Evolutionary conservation across 2,329 filamentous ascomycete genomes (phyloP), one percentile per base, ranked within the genome.

Genomic region (Gnomoniopsis sp.): DNA sequence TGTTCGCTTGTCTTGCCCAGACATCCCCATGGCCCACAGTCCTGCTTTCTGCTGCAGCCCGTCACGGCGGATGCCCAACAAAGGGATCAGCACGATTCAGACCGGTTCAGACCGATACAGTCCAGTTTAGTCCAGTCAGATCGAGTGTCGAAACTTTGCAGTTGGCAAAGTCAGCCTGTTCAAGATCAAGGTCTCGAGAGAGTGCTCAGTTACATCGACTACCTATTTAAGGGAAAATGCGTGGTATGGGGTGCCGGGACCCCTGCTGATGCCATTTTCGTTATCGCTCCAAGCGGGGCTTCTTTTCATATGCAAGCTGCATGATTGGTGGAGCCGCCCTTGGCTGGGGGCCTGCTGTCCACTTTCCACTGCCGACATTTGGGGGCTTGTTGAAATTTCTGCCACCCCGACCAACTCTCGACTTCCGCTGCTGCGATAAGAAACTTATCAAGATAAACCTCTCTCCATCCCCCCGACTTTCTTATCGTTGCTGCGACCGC

Each of bases 401-500:
- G 36, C 36, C 36, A 17, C 36, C 36, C 26, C 26, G 26, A 30
- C 26, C 26, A 30, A 30, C 26, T 30, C 26, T 30, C 26, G 26
- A 30, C 26, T 30, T 30, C 26, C 36, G 36, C 17, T 12, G 36
- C 12, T 17, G 12, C 36, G 36, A 41, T 41, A 41, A 41, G 36
- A 41, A 14, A 41, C 36, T 41, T 53, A 58, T 58, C 47, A 49
- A 54, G 44, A 50, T 44, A 46, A 21, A 41, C 23, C 53, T 58
- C 36, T 43, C 58, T 47, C 48, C 51, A 49, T 55, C 53, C 49
- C 26, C 48, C 26, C 26, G 26, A 30, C 26, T 30, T 41, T 53
- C 44, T 53, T 55, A 54, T 55, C 59, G 51, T 50, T 30, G 55
- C 52, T 48, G 51, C 17, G 50, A 30, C 26, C 26, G 26, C 26